Base-by-base conservation (phyloP, 768 basidiomycete species). In the Agrocybe chaxingu region DNA sequence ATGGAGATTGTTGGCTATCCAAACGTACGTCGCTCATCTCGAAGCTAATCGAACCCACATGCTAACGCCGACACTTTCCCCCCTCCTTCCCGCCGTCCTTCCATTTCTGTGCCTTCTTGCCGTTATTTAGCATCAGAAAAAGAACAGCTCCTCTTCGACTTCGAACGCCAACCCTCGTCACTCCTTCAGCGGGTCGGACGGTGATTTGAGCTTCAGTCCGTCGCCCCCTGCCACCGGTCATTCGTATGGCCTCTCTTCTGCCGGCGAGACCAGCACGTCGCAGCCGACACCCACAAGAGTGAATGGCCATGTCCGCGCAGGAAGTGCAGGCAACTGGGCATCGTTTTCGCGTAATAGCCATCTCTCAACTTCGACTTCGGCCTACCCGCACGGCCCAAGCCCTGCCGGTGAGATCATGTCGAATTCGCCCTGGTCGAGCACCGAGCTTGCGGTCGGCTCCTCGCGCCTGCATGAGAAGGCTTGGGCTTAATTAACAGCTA, bases 301-400 rank as follows among this genome's bases (percentile, higher is more conserved):
- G 29, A 81, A 74, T 48, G 84, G 85, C 34, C 88, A 91, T 61
- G 80, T 81, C 52, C 84, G 89, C 53, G 81, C 87, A 39, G 89
- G 89, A 41, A 90, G 88, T 64, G 85, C 85, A 24, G 87, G 87
- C 31, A 90, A 89, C 63, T 90, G 89, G 89, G 84, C 74, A 38
- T 80, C 69, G 59, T 73, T 87, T 57, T 63, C 80, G 24, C 78
- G 84, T 43, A 77, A 72, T 63, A 78, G 68, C 70, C 46, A 69
- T 72, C 51, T 71, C 74, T 34, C 61, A 10, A 53, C 43, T 12
- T 53, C 61, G 42, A 57, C 59, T 7, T 62, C 61, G 24, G 69
- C 80, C 35, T 81, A 80, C 57, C 73, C 81, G 9, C 78, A 80
- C 50, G 73, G 77, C 35, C 70, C 82, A 7, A 83, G 80, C 60